These are phyloP conservation scores for Helianthus annuus DNA, from an alignment of 129 eudicot genomes.

Conservation along the genomic window HanXRQr2.0-SUNRISE NC_035444.2:123201149-123201648, in stretches of 20 bases:
- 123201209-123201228: conserved; percentile 49
- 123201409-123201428: conserved; percentile 96
- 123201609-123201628: conserved; percentile 37
- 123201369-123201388: too few species aligned
- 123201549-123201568: conserved; percentile 36
- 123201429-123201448: conserved; percentile 91
- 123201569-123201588: conserved; percentile 35
- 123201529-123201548: conserved; percentile 39
- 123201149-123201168: conserved; percentile 30
- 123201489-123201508: conserved; percentile 1
- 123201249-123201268: conserved; percentile 78
- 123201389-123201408: conserved; percentile 91
- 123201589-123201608: conserved; percentile 38
- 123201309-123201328: conserved; percentile 88
- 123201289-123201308: conserved; percentile 96
- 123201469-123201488: background rate
- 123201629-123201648: conserved; percentile 46
- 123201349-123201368: conserved; percentile 93
- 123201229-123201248: conserved; percentile 54
- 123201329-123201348: conserved; percentile 94
- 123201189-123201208: conserved; percentile 17
- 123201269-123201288: conserved; percentile 91
- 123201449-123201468: conserved; percentile 54
- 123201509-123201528: conserved; percentile 48
- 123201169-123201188: conserved; percentile 29